A percentile compares a stretch with the other conserved stretches of the same genome.
These are phyloP conservation scores for Tuber microsphaerosporum DNA, from an alignment of 495 filamentous ascomycete species.

Conservation along the genomic window DNA sequence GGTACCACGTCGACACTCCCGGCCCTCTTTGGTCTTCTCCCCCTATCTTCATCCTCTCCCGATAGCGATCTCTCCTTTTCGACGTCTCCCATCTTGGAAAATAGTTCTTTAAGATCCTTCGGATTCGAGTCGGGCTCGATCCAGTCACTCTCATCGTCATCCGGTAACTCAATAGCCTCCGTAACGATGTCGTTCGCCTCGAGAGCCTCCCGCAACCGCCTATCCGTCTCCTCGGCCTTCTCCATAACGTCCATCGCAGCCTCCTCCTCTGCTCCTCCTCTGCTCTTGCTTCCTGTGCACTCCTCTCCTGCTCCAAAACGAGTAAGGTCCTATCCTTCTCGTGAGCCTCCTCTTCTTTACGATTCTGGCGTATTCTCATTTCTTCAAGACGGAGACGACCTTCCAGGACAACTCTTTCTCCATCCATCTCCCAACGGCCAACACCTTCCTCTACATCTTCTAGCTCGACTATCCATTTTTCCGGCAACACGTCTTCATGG, in stretches of 20 bases:
- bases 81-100: constrained; percentile 25
- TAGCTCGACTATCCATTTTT: constrained; percentile 77
- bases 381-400: constrained; percentile 34
- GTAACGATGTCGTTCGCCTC: constrained; percentile 35
- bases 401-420: constrained; percentile 37
- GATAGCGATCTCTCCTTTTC: constrained; percentile 20
- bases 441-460: constrained; percentile 74
- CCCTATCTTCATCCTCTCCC: constrained; percentile 13
- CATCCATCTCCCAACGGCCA: constrained; percentile 58
- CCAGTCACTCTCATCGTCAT: constrained; percentile 20
- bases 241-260: constrained; percentile 37
- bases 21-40: constrained; percentile 8
- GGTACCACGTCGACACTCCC: background rate
- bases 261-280: constrained; percentile 27
- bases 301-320: constrained; percentile 35
- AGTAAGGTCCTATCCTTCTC: constrained; percentile 34
- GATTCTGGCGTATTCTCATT: constrained; percentile 14
- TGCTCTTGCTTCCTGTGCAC: constrained; percentile 27
- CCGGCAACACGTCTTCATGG: constrained; percentile 71
- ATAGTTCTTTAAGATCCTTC: constrained; percentile 14
- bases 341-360: constrained; percentile 24
- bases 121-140: background rate
- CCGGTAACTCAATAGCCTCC: constrained; percentile 34
- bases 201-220: constrained; percentile 31
- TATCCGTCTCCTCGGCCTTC: constrained; percentile 36